phyloP scores from a whole-genome alignment of 1,284 basidiomycete species.

The Takashimella koratensis region DNA sequence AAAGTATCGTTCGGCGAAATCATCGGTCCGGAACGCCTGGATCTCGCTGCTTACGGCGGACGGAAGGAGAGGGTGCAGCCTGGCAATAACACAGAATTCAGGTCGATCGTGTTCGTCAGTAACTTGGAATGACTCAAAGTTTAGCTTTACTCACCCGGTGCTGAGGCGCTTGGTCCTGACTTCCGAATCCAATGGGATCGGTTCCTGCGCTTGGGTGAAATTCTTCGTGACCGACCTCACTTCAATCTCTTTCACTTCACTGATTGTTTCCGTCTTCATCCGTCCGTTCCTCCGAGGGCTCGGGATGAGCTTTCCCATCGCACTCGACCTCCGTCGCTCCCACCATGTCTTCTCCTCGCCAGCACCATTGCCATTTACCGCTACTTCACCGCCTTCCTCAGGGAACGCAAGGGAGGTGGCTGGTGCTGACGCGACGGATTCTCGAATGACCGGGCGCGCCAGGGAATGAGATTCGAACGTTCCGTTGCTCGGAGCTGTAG shows the following conservation, averaged over 20 bases:
- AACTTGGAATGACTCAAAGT: no score
- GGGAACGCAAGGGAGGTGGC: not conserved
- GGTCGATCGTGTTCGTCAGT: no score
- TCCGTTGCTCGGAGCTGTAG: no score
- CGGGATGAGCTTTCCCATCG: not conserved
- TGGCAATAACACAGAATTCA: constrained; percentile 27
- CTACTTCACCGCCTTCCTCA: constrained; percentile 51
- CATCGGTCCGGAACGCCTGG: constrained; percentile 73
- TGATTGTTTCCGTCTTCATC: not conserved
- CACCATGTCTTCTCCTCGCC: constrained; percentile 2
- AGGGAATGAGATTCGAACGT: not conserved
- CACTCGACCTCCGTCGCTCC: constrained; percentile 3
- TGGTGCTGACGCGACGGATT: not conserved
- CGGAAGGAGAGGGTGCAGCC: constrained; percentile 67
- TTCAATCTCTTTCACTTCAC: not conserved
- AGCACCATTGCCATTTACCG: constrained; percentile 16
- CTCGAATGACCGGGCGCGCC: not conserved
- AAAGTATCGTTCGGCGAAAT: constrained; percentile 80
- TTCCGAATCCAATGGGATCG: constrained; percentile 59
- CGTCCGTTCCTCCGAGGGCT: not conserved
- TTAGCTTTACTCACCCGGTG: constrained; percentile 66
- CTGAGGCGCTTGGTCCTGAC: constrained; percentile 52
- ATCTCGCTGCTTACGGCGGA: constrained; percentile 74
- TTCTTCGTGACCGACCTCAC: not conserved
- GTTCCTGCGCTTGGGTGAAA: constrained; percentile 45